Base-by-base conservation (phyloP, 495 filamentous ascomycete species). In the Jackrogersella multiformis region DNA sequence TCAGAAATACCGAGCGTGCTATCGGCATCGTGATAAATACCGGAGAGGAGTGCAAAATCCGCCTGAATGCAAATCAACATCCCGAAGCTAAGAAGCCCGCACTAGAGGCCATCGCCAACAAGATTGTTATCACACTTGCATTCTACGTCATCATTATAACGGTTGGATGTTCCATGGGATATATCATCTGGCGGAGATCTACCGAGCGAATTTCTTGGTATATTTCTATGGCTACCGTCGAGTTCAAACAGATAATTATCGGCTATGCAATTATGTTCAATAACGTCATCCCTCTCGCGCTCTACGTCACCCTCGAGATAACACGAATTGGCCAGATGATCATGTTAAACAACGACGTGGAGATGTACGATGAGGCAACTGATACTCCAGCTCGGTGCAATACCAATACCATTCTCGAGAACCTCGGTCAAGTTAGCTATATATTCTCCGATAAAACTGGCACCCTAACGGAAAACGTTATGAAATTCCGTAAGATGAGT, bases 381-480 rank as follows among this genome's bases (percentile, higher is more conserved):
- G 84, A 97, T 70, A 96, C 92, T 5, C 92, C 92, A 10, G 88
- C 94, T 77, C 88, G 92, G 64, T 90, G 92, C 44, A 90, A 92
- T 64, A 97, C 93, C 1, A 96, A 92, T 6, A 97, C 93, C 0
- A 97, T 96, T 71, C 88, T 96, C 67, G 93, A 97, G 69, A 93
- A 97, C 58, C 85, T 96, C 5, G 93, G 93, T 8, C 93, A 96
- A 79, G 86, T 97, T 66, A 94, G 89, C 65, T 94, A 95, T 66
- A 90, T 97, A 20, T 95, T 97, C 77, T 94, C 92, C 6, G 93
- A 97, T 77, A 97, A 97, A 78, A 97, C 93, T 21, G 93, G 93
- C 30, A 97, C 93, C 0, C 76, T 97, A 74, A 97, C 93, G 5
- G 92, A 97, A 74, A 97, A 97, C 66, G 81, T 89, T 16, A 96